phyloP scores from a whole-genome alignment of 495 filamentous ascomycete species.

The Neurospora sp. region DNA sequence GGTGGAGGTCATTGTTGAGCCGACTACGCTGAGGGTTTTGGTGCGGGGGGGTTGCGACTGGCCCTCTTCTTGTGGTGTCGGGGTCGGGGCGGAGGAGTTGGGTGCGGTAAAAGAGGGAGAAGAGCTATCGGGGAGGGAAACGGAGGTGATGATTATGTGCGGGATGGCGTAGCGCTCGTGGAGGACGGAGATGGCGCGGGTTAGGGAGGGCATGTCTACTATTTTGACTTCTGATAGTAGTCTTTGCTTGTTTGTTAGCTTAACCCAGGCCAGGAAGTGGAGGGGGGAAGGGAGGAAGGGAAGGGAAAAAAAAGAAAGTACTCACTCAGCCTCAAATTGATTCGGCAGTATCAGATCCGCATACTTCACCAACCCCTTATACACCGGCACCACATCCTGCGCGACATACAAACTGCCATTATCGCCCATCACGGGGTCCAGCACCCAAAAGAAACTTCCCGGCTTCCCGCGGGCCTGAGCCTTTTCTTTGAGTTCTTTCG shows the following conservation, averaged over 20 bases:
- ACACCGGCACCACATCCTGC: slow-evolving; percentile 83
- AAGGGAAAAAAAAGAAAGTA: slow-evolving; percentile 34
- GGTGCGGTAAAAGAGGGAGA: slow-evolving; percentile 8
- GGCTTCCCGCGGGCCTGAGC: slow-evolving; percentile 40
- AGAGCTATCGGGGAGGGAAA: slow-evolving; percentile 29
- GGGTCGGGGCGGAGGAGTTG: slow-evolving; percentile 9
- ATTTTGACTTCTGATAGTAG: slow-evolving; percentile 77
- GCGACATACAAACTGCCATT: slow-evolving; percentile 84
- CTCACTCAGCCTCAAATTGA: slow-evolving; percentile 98
- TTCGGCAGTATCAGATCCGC: slow-evolving; percentile 93
- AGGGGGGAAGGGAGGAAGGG: not conserved
- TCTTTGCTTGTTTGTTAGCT: slow-evolving; percentile 38
- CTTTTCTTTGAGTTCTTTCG: slow-evolving; percentile 62
- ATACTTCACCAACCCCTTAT: slow-evolving; percentile 62
- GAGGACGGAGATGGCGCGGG: slow-evolving; percentile 61
- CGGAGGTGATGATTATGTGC: slow-evolving; percentile 87
- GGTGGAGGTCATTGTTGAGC: slow-evolving; percentile 59
- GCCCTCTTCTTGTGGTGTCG: not conserved
- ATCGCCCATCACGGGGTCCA: slow-evolving; percentile 98
- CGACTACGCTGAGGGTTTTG: slow-evolving; percentile 58
- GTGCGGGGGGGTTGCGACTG: not conserved
- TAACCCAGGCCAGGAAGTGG: not conserved
- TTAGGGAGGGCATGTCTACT: slow-evolving; percentile 59
- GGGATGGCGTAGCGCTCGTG: slow-evolving; percentile 71
- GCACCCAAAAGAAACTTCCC: slow-evolving; percentile 95